A percentile compares a stretch with the other conserved stretches of the same genome.
These are phyloP conservation scores for Neofusicoccum parvum DNA, from an alignment of 2,329 filamentous ascomycete species.

Conservation along the genomic window DNA sequence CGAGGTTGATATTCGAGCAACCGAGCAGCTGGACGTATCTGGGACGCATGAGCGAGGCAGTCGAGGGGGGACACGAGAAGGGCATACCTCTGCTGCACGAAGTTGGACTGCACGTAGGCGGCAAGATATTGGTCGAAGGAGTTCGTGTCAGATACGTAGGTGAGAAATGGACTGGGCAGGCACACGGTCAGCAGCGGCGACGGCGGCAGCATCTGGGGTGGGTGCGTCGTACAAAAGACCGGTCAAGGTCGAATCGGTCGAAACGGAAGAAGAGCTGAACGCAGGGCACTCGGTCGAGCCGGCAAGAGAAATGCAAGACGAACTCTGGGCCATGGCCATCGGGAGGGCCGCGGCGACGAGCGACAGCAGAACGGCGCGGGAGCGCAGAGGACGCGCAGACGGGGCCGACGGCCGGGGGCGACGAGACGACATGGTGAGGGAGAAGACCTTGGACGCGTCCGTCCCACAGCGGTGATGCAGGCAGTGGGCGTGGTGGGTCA, in stretches of 20 bases:
- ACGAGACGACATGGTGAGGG: neutral
- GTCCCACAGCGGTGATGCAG: constrained; percentile 8
- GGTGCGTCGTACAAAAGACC: constrained; percentile 61
- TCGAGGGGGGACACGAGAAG: constrained; percentile 9
- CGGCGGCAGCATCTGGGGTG: too few species aligned
- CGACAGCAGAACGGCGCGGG: neutral
- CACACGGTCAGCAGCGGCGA: constrained; percentile 22
- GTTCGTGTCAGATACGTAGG: constrained; percentile 72
- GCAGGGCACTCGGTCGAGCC: constrained; percentile 72
- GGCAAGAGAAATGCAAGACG: constrained; percentile 65
- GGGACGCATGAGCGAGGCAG: constrained; percentile 25
- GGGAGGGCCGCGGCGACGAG: neutral
- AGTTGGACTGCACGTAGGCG: constrained; percentile 72
- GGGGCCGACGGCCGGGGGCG: neutral
- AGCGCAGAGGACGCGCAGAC: neutral
- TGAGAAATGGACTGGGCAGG: constrained; percentile 73
- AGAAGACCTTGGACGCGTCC: neutral
- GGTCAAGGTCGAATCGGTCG: constrained; percentile 60
- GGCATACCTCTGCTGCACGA: constrained; percentile 75
- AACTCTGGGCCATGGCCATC: constrained; percentile 15
- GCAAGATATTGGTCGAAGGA: constrained; percentile 78
- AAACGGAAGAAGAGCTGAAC: constrained; percentile 72
- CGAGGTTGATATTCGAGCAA: constrained; percentile 74
- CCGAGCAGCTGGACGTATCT: constrained; percentile 84
- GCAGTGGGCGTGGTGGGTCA: constrained; percentile 6